Evolutionary conservation across 768 basidiomycete species (phyloP).

Genomic region (Tubosaeta brunneosetosa): DNA sequence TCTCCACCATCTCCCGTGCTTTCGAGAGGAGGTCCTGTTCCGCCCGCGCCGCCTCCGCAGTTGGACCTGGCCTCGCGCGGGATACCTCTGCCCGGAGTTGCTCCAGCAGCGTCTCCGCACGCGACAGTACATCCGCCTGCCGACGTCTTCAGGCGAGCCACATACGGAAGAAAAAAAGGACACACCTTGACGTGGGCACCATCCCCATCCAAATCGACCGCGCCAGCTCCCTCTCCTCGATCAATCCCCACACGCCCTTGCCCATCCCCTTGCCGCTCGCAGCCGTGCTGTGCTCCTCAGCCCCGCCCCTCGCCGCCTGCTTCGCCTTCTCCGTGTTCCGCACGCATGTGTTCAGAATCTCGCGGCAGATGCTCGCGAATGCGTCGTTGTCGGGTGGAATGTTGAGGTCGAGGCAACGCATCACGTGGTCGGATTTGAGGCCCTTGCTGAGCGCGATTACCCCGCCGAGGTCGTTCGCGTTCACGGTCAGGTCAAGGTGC

Average conservation of each 20-base stretch:
- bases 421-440: constrained; percentile 74
- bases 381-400: constrained; percentile 83
- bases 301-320: background rate
- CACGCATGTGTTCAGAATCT: constrained; percentile 64
- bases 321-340: constrained; percentile 80
- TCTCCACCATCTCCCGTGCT: constrained; percentile 48
- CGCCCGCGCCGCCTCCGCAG: background rate
- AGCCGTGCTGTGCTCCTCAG: background rate
- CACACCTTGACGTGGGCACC: constrained; percentile 40
- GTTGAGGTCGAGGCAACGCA: constrained; percentile 91
- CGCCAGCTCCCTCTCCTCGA: constrained; percentile 81
- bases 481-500: constrained; percentile 87
- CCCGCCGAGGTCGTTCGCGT: constrained; percentile 65
- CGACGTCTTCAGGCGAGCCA: background rate
- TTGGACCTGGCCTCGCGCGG: background rate
- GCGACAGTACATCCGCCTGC: constrained; percentile 10
- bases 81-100: background rate
- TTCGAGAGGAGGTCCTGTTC: constrained; percentile 41
- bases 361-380: constrained; percentile 77
- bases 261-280: constrained; percentile 45
- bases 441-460: constrained; percentile 78
- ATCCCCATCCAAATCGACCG: constrained; percentile 53
- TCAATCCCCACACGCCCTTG: constrained; percentile 72
- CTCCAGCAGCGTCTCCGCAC: constrained; percentile 41
- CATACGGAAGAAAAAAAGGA: constrained; percentile 23